These are phyloP conservation scores for Trypanosoma platydactyli DNA, from an alignment of 208 protist genomes.

Conservation along the genomic window DNA sequence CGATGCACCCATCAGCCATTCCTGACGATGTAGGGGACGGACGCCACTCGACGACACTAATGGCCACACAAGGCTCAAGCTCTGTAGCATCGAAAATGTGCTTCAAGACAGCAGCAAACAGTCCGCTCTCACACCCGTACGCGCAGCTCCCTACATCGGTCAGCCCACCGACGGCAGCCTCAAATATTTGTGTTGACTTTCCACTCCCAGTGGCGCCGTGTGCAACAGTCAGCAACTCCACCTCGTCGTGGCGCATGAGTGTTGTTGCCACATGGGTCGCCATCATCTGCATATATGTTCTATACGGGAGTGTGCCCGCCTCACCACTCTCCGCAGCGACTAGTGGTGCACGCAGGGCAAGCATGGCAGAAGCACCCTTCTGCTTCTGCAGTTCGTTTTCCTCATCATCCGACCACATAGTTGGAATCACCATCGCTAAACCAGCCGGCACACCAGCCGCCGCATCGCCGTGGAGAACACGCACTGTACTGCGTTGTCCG, in stretches of 20 bases:
- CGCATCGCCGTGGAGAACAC: slow-evolving; percentile 13
- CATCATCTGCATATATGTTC: slow-evolving; percentile 12
- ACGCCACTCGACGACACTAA: slow-evolving; percentile 24
- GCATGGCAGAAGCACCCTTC: neutral
- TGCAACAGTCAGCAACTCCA: slow-evolving; percentile 22
- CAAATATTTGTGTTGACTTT: slow-evolving; percentile 26
- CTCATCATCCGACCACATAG: neutral
- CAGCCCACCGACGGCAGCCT: neutral
- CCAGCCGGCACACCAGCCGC: neutral
- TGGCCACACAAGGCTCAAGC: slow-evolving; percentile 10
- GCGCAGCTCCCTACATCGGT: neutral
- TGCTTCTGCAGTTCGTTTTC: neutral
- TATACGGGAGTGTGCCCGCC: slow-evolving; percentile 5
- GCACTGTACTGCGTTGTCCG: slow-evolving; percentile 2
- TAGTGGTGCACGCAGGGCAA: slow-evolving; percentile 24
- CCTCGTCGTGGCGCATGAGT: slow-evolving; percentile 2
- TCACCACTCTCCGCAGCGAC: slow-evolving; percentile 17
- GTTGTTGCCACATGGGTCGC: slow-evolving; percentile 7
- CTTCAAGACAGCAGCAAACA: slow-evolving; percentile 18
- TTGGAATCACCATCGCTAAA: slow-evolving; percentile 11
- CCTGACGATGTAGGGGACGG: neutral
- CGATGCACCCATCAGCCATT: neutral
- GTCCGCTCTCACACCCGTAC: neutral
- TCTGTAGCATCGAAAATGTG: slow-evolving; percentile 11
- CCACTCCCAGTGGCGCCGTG: slow-evolving; percentile 28